Evolutionary conservation across 2,329 filamentous ascomycete species (phyloP).

Genomic region (Drechmeria coniospora): DNA sequence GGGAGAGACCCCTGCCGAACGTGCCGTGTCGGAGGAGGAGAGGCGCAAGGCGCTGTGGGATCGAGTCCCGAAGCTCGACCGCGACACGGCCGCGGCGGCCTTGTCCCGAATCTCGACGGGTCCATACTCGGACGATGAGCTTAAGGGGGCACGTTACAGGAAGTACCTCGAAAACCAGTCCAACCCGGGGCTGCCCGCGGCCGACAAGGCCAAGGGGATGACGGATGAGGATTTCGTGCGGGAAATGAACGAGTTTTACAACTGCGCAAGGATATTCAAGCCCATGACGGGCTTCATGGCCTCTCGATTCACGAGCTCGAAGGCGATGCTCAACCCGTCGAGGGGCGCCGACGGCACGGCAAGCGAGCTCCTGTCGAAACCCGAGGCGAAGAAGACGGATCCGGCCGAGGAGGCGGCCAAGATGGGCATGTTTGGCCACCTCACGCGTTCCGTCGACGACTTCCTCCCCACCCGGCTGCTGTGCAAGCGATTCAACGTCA

Average conservation of each 20-base stretch:
- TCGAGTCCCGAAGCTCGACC: conserved; percentile 49
- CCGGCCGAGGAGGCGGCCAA: conserved; percentile 75
- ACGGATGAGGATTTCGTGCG: conserved; percentile 60
- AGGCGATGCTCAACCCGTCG: conserved; percentile 22
- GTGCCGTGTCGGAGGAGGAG: conserved; percentile 47
- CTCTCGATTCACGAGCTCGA: conserved; percentile 70
- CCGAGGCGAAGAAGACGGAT: conserved; percentile 31
- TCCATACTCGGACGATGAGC: conserved; percentile 72
- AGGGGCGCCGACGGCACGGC: conserved; percentile 4
- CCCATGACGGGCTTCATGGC: conserved; percentile 89
- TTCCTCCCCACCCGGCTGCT: conserved; percentile 73
- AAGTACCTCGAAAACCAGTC: conserved; percentile 66
- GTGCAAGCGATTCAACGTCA: conserved; percentile 93
- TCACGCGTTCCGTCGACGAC: conserved; percentile 58
- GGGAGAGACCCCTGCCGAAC: conserved; percentile 56
- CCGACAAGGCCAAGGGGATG: conserved; percentile 25
- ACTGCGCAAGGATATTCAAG: conserved; percentile 60
- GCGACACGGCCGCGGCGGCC: conserved; percentile 51
- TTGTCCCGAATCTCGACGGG: conserved; percentile 47
- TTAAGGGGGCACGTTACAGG: conserved; percentile 68
- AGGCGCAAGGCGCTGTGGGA: conserved; percentile 41
- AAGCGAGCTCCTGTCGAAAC: conserved; percentile 13
- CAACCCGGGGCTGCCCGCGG: conserved; percentile 27
- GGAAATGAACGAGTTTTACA: conserved; percentile 63
- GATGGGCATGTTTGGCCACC: conserved; percentile 79